Base-by-base conservation (phyloP, 1,284 basidiomycete genomes). In the Cystobasidium slooffiae region DNA sequence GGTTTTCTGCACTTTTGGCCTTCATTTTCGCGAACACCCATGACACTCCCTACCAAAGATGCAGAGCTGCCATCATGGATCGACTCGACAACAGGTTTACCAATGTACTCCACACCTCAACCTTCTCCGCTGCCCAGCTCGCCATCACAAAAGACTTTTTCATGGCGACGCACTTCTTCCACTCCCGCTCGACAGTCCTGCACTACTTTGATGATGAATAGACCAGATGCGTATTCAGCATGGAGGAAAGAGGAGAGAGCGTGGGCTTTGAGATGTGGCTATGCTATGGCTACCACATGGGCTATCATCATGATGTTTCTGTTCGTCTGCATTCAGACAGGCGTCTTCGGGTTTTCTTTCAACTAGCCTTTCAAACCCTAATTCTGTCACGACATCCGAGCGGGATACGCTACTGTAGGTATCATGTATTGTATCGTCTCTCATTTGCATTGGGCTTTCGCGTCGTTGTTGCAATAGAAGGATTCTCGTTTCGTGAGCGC, bases 1-100 rank as follows among this genome's bases (percentile, higher is more conserved):
- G 70, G 70, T 22, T 58, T 73, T 62, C 62, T 73, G 12, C 70
- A 73, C 43, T 73, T 62, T 22, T 73, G 56, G 56, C 3, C 39
- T 16, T 5, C 31, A 4, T 73, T 65, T 41, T 56, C 70, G 1
- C 22, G 43, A 10, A 46, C n/a, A 46, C 66, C 55, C 4, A 24
- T 31, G 41, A 41, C 52, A 0, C 18, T 46, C 9, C 46, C 39
- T 16, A 9, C 14, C 6, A 43, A 63, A 53, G 47, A 46, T 10
- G n/a, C 58, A 24, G 31, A 63, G 22, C 55, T 72, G 5, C 69
- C 69, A 22, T 39, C n/a, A 53, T 72, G 69, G 69, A 52, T 37
- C n/a, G 51, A n/a, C 37, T 41, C 58, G 31, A 20, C 44, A 6
- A 63, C 44, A 8, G 44, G 61, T 3, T 2, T 63, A n/a, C 61